Base-by-base conservation (phyloP, 768 basidiomycete species). In the Pleurotus eryngii region DNA sequence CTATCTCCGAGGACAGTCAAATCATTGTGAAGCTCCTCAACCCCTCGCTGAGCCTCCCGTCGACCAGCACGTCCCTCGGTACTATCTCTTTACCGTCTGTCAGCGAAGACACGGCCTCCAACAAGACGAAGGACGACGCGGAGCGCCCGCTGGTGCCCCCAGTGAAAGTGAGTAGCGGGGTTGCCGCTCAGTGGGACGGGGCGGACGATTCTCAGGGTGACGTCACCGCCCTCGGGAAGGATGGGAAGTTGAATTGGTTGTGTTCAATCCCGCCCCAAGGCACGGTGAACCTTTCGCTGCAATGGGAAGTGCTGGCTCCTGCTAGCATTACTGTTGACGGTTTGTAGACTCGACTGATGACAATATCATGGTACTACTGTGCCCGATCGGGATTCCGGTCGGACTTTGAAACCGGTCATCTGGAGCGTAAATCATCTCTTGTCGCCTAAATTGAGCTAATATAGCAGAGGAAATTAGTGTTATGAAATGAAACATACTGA, bases 161-260 rank as follows among this genome's bases (percentile, higher is more conserved):
- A 24, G 12, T 42, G 37, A 40, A 40, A 24, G 37, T 54, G 7
- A 30, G 18, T 4, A 39, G 64, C 1, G 70, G 67, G 2, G 64
- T 76, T 15, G 49, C 64, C 2, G 75, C 72, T 15, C 73, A 75
- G 56, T 76, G 75, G 76, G 72, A 72, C 26, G 72, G 72, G 2
- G 67, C 66, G 5, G 73, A 73, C 24, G 72, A 75, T 18, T 55
- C 61, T 0, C 68, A 62, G 8, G 49, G 49, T 40, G 70, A 60
- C 30, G 12, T 51, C 37, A 17, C 22, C 12, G 42, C 42, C 14
- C 40, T 58, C 14, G 71, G 72, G 17, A 71, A 66, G 51, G 67
- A 73, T 55, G 74, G 74, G 11, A 70, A 70, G 58, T 57, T 76
- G 9, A 63, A 63, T 14, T 76, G 72, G 72, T 42, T 65, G 8